These are phyloP conservation scores for Triticum turgidum DNA, from an alignment of 176 grass and related monocot genomes.

Conservation along the genomic window DNA sequence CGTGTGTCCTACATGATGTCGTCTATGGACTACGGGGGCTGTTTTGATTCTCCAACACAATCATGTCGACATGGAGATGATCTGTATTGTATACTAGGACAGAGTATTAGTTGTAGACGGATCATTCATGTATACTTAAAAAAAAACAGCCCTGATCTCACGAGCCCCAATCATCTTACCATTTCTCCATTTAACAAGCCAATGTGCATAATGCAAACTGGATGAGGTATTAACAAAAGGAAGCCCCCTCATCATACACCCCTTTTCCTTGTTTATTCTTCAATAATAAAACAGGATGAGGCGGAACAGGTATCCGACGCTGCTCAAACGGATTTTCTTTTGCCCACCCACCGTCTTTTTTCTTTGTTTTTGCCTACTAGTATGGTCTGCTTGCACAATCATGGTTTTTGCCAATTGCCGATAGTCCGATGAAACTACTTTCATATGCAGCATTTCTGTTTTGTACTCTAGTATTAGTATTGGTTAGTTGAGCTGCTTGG, in stretches of 20 bases:
- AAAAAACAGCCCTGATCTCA: constrained; percentile 24
- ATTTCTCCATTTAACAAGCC: background rate
- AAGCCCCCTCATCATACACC: constrained; percentile 25
- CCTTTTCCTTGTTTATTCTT: constrained; percentile 6
- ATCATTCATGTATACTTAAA: background rate
- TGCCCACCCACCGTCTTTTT: constrained; percentile 34
- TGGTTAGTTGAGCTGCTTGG: constrained; percentile 36
- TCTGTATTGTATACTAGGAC: background rate
- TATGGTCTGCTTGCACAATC: constrained; percentile 36
- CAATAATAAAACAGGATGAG: constrained; percentile 21
- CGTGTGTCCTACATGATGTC: background rate
- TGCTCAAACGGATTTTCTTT: constrained; percentile 39
- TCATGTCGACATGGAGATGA: constrained; percentile 27
- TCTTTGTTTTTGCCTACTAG: background rate
- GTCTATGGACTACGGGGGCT: background rate
- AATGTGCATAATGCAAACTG: constrained; percentile 23
- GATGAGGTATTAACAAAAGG: constrained; percentile 29
- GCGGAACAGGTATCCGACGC: constrained; percentile 12
- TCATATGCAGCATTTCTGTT: constrained; percentile 8
- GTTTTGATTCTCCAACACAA: background rate
- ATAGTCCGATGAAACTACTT: constrained; percentile 18
- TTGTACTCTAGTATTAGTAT: constrained; percentile 4
- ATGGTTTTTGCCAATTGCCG: constrained; percentile 28
- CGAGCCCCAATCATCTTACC: constrained; percentile 23
- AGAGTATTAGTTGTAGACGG: constrained; percentile 33